Conservation (phyloP, 306 rosid species). For the Vigna unguiculata region DNA sequence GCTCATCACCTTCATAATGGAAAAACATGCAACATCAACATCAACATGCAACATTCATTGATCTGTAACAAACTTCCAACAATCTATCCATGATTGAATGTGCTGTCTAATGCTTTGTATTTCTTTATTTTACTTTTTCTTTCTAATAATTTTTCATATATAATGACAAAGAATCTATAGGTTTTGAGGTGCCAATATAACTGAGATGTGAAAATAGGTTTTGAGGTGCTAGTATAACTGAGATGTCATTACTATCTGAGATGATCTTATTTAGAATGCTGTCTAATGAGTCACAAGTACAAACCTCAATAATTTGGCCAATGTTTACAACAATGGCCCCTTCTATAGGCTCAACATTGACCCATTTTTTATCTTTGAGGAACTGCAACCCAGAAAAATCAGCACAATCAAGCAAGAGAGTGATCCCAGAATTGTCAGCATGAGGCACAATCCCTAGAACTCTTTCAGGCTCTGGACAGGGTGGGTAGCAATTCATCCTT, state of each 20-base stretch:
- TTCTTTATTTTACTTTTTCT: too few relatives aligned
- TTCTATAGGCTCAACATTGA: constrained; percentile 52
- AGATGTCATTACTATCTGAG: too few relatives aligned
- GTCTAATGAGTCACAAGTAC: constrained; percentile 25
- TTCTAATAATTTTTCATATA: too few relatives aligned
- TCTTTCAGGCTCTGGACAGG: constrained; percentile 59
- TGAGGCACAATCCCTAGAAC: constrained; percentile 60
- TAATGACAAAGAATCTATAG: too few relatives aligned
- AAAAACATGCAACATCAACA: not conserved
- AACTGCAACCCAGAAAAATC: constrained; percentile 55
- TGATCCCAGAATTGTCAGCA: constrained; percentile 56
- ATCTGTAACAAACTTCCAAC: not conserved
- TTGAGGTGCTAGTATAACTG: too few relatives aligned
- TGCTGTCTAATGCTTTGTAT: constrained; percentile 14
- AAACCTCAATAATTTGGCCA: constrained; percentile 58
- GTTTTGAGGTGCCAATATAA: too few relatives aligned
- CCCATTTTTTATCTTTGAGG: constrained; percentile 56
- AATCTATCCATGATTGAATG: not conserved
- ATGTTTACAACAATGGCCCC: constrained; percentile 56
- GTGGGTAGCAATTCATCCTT: constrained; percentile 61
- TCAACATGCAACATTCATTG: constrained; percentile 11
- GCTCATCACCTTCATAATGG: constrained; percentile 52
- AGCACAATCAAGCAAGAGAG: constrained; percentile 56
- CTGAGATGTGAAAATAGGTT: too few relatives aligned
- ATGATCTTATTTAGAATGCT: too few relatives aligned